These are phyloP conservation scores for Crithidia bombi DNA, from an alignment of 208 protist genomes.

Conservation along the genomic window DNA sequence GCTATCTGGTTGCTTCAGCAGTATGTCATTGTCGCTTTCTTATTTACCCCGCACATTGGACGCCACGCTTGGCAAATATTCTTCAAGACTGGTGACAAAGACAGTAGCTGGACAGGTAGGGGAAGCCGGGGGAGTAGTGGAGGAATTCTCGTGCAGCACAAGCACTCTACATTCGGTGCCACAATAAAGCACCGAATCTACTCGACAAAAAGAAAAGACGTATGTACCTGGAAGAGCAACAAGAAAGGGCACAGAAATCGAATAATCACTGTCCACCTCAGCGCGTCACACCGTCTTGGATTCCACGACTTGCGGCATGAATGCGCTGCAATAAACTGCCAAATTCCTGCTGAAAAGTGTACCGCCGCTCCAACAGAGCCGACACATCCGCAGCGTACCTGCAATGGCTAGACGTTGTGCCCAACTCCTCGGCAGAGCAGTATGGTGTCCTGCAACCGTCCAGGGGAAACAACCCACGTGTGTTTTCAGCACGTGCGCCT, in stretches of 20 bases:
- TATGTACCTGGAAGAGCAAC: no score
- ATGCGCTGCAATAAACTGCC: constrained; percentile 46
- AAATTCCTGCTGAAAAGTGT: constrained; percentile 54
- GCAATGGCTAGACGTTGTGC: constrained; percentile 17
- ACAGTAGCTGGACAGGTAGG: no score
- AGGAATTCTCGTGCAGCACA: no score
- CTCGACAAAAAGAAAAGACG: no score
- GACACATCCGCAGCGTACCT: constrained; percentile 29
- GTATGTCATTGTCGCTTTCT: no score
- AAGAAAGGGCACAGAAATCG: neutral
- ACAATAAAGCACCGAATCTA: no score
- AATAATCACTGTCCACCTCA: constrained; percentile 25
- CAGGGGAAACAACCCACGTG: neutral
- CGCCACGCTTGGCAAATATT: no score
- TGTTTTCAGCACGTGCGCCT: neutral
- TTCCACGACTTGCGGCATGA: constrained; percentile 43
- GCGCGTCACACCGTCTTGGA: constrained; percentile 45
- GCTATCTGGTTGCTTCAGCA: no score
- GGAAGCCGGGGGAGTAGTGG: no score
- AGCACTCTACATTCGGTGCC: no score
- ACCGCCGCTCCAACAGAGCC: constrained; percentile 31
- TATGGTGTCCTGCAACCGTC: constrained; percentile 25
- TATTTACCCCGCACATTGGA: no score
- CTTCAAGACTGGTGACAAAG: no score
- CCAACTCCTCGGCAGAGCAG: constrained; percentile 31